Evolutionary conservation across 1,284 basidiomycete genomes (phyloP).

Genomic region (Violaceomyces palustris): DNA sequence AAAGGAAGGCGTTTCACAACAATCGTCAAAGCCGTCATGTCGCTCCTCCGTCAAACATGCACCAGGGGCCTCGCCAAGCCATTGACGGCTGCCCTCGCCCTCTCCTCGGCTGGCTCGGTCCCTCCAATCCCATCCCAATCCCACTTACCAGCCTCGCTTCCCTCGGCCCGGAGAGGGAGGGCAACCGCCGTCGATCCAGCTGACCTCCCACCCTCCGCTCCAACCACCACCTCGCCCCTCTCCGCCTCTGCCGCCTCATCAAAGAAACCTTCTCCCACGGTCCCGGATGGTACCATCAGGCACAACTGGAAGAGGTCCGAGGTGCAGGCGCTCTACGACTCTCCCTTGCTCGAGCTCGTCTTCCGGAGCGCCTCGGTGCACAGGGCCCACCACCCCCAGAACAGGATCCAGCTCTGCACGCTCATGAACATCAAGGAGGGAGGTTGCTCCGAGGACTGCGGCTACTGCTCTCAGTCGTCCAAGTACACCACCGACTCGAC

Average conservation of each 20-base stretch:
- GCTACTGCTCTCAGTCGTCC: slow-evolving; percentile 95
- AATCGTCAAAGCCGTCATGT: too few species aligned
- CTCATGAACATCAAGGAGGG: slow-evolving; percentile 93
- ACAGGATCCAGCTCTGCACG: slow-evolving; percentile 89
- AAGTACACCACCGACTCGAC: slow-evolving; percentile 82
- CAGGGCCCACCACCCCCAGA: slow-evolving; percentile 77
- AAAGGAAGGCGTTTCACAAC: too few species aligned
- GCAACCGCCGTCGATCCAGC: slow-evolving; percentile 29
- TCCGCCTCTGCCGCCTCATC: neutral
- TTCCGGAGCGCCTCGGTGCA: slow-evolving; percentile 63
- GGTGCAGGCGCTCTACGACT: slow-evolving; percentile 47
- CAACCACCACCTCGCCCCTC: slow-evolving; percentile 2
- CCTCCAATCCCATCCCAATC: too few species aligned
- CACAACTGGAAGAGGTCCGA: slow-evolving; percentile 44
- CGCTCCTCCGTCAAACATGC: too few species aligned
- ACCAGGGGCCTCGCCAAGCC: too few species aligned
- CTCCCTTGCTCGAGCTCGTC: slow-evolving; percentile 47
- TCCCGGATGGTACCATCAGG: slow-evolving; percentile 17
- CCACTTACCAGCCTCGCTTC: too few species aligned
- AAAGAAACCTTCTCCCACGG: neutral
- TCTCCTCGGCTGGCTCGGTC: too few species aligned
- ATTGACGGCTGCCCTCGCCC: too few species aligned
- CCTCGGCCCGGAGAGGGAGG: slow-evolving; percentile 13
- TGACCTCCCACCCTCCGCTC: slow-evolving; percentile 1
- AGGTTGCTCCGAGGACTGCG: slow-evolving; percentile 94